Evolutionary conservation across 2,329 filamentous ascomycete genomes (phyloP).

Genomic region (Phoma sp.): DNA sequence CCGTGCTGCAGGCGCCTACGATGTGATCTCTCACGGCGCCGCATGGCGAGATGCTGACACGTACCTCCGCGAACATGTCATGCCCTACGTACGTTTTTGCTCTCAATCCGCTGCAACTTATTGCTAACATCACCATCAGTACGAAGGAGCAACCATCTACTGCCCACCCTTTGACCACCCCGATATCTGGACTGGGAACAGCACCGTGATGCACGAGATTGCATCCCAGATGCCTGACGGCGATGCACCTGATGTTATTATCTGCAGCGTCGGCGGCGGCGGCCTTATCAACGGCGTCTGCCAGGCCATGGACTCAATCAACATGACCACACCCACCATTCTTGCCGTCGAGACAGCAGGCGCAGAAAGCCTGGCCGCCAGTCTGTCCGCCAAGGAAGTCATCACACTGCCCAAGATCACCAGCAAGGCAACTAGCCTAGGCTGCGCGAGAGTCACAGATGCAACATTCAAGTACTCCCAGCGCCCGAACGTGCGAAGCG

Average conservation of each 20-base stretch:
- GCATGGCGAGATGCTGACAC: conserved; percentile 74
- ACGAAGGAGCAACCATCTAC: conserved; percentile 59
- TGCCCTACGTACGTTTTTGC: conserved; percentile 49
- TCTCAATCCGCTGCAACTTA: not conserved
- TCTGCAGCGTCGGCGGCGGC: conserved; percentile 83
- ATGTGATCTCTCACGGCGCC: conserved; percentile 72
- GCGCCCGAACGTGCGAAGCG: conserved; percentile 61
- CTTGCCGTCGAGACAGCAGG: conserved; percentile 80
- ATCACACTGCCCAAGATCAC: conserved; percentile 75
- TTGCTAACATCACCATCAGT: conserved; percentile 35
- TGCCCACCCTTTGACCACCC: conserved; percentile 75
- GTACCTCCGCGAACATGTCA: conserved; percentile 67
- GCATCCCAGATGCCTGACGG: conserved; percentile 51
- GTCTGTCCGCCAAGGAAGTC: conserved; percentile 63
- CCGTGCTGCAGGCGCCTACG: conserved; percentile 67
- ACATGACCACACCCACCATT: conserved; percentile 54
- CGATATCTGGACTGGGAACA: conserved; percentile 71
- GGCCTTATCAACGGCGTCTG: conserved; percentile 80
- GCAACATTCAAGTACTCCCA: conserved; percentile 71
- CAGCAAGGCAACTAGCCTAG: conserved; percentile 76
- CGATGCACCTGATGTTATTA: conserved; percentile 69
- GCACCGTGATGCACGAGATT: conserved; percentile 64
- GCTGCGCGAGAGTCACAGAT: conserved; percentile 73
- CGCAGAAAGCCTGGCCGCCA: conserved; percentile 72
- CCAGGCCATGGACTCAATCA: conserved; percentile 66